These are phyloP conservation scores for Oxyria digyna DNA, from an alignment of 148 eudicot species.

Conservation along the genomic window DNA sequence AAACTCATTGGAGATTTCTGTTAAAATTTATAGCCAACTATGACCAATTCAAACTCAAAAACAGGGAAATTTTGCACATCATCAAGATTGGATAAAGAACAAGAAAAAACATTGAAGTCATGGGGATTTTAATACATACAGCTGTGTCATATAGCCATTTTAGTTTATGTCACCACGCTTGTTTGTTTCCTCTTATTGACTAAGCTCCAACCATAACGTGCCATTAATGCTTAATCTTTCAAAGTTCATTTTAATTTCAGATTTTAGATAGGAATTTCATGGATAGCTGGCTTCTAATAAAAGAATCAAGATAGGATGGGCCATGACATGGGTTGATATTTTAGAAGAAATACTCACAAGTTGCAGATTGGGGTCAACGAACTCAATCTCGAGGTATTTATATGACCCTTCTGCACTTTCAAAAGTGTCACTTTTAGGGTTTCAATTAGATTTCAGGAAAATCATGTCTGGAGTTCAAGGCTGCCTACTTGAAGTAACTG, in stretches of 20 bases:
- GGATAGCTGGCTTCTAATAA: not conserved
- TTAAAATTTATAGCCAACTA: not conserved
- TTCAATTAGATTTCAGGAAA: not conserved
- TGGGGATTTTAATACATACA: not conserved
- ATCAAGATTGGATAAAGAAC: not conserved
- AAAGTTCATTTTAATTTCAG: not conserved
- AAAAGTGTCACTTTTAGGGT: constrained; percentile 1
- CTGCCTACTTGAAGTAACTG: not conserved
- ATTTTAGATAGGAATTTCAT: not conserved
- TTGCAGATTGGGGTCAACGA: constrained; percentile 1
- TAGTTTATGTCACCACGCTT: not conserved
- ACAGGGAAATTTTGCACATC: not conserved
- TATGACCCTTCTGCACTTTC: not conserved
- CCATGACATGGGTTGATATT: not conserved
- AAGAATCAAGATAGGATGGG: not conserved
- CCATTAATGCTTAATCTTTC: not conserved
- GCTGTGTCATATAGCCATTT: no score
- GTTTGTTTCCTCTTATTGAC: not conserved
- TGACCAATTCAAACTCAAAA: not conserved
- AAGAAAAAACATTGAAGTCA: not conserved
- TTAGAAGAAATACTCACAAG: not conserved
- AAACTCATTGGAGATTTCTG: not conserved
- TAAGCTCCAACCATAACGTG: not conserved
- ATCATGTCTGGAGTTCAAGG: not conserved
- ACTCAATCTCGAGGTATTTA: constrained; percentile 1